Percentiles rank a stretch among this genome's conserved stretches.
Conservation (phyloP, 2,329 filamentous ascomycete species). For the Pyrenochaeta sp. region DNA sequence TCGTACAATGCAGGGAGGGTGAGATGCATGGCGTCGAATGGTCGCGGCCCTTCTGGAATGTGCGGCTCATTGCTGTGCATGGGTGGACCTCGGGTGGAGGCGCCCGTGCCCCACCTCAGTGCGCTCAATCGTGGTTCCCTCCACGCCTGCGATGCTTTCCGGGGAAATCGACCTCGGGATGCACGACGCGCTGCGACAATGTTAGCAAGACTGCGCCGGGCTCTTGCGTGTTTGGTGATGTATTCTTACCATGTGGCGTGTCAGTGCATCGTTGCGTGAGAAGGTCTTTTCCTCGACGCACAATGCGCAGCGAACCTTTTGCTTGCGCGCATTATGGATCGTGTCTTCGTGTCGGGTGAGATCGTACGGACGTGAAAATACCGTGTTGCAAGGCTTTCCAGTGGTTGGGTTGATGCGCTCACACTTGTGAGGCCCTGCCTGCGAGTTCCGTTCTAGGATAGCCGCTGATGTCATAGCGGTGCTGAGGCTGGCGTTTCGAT, state of each 20-base stretch:
- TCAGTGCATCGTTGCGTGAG: constrained; percentile 92
- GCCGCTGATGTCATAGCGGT: constrained; percentile 62
- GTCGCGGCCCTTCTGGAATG: constrained; percentile 36
- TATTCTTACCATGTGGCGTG: constrained; percentile 75
- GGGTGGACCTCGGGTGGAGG: constrained; percentile 17
- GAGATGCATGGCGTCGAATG: constrained; percentile 20
- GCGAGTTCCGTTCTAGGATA: constrained; percentile 75
- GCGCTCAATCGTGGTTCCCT: constrained; percentile 46
- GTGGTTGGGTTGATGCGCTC: constrained; percentile 94
- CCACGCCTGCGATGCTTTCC: constrained; percentile 65
- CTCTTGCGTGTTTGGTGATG: constrained; percentile 21
- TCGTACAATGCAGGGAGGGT: constrained; percentile 14
- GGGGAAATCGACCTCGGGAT: constrained; percentile 86
- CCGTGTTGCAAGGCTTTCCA: constrained; percentile 90
- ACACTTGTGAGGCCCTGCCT: constrained; percentile 92
- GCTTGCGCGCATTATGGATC: constrained; percentile 93
- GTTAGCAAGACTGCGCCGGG: constrained; percentile 32
- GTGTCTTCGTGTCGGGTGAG: constrained; percentile 96
- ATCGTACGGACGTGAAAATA: constrained; percentile 96
- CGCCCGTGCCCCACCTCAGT: constrained; percentile 10
- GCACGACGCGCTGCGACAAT: constrained; percentile 72
- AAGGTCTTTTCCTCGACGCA: constrained; percentile 98
- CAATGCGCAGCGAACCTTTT: constrained; percentile 90
- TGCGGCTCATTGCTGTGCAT: constrained; percentile 14
- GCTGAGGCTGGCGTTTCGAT: constrained; percentile 64